phyloP scores from a whole-genome alignment of 805 yeast species.

The Saccharomycopsis lassenensis region DNA sequence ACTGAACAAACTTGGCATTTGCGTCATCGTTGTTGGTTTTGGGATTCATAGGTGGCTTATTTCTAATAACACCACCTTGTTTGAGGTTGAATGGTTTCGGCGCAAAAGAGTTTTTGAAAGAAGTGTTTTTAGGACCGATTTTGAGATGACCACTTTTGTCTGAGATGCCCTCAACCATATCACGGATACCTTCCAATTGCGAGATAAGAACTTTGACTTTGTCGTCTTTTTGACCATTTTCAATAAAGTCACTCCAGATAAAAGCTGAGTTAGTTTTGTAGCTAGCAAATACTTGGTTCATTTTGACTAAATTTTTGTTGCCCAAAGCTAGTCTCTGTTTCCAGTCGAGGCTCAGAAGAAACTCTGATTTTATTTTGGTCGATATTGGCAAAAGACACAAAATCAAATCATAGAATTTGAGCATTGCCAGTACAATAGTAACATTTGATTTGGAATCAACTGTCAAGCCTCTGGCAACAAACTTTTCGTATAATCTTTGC shows the following conservation, averaged over 20 bases:
- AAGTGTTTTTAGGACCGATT: not conserved
- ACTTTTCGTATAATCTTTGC: not conserved
- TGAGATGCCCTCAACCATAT: constrained; percentile 38
- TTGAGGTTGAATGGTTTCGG: too few relatives aligned
- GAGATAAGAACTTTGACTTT: constrained; percentile 44
- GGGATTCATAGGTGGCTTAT: not conserved
- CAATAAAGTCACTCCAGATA: constrained; percentile 30
- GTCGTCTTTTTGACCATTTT: constrained; percentile 40
- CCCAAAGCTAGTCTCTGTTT: constrained; percentile 25
- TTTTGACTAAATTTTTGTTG: constrained; percentile 26
- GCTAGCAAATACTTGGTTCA: constrained; percentile 32
- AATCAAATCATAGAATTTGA: constrained; percentile 29
- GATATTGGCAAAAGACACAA: constrained; percentile 43
- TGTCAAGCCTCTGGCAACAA: not conserved
- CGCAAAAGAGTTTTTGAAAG: not conserved
- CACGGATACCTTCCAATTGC: constrained; percentile 42
- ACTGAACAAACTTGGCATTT: constrained; percentile 23
- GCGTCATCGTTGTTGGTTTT: constrained; percentile 15
- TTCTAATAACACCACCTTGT: too few relatives aligned
- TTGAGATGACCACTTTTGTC: constrained; percentile 18
- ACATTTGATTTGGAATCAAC: constrained; percentile 22
- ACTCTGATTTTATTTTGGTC: constrained; percentile 29
- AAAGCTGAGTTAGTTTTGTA: constrained; percentile 24
- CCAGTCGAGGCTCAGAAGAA: constrained; percentile 27
- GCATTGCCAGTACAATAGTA: constrained; percentile 15